Conservation (phyloP, 805 yeast species). For the Saccharomycopsis sp. region DNA sequence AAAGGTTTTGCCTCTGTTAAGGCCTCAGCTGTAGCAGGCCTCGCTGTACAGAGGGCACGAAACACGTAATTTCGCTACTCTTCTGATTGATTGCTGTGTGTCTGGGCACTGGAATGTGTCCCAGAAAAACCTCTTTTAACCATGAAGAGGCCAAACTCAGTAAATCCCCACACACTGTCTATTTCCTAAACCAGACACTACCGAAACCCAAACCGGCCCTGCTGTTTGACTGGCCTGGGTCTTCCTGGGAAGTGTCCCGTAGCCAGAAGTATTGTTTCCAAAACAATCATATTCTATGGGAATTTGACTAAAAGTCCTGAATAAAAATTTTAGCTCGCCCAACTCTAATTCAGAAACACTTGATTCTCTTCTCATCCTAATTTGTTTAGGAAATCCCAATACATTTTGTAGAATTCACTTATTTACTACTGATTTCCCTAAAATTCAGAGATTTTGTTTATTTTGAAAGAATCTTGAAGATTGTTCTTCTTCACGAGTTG, state of each 20-base stretch:
- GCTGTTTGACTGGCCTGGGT: not conserved
- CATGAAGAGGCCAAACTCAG: not conserved
- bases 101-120: not conserved
- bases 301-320: not conserved
- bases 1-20: too few relatives aligned
- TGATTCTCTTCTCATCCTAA: not conserved
- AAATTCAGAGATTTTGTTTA: not conserved
- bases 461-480: not conserved
- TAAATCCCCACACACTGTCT: not conserved
- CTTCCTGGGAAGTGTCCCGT: not conserved
- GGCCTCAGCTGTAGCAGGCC: too few relatives aligned
- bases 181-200: not conserved
- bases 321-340: not conserved
- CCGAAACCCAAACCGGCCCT: not conserved
- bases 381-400: not conserved
- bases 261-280: not conserved
- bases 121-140: not conserved
- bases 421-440: not conserved
- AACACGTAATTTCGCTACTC: too few relatives aligned
- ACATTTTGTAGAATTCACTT: not conserved
- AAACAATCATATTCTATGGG: slow-evolving; percentile 3
- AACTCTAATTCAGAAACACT: not conserved
- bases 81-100: too few relatives aligned
- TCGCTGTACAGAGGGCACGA: too few relatives aligned
- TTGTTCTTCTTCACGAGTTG: not conserved